phyloP scores from a whole-genome alignment of 768 basidiomycete genomes.

The Termitomyces sp. region DNA sequence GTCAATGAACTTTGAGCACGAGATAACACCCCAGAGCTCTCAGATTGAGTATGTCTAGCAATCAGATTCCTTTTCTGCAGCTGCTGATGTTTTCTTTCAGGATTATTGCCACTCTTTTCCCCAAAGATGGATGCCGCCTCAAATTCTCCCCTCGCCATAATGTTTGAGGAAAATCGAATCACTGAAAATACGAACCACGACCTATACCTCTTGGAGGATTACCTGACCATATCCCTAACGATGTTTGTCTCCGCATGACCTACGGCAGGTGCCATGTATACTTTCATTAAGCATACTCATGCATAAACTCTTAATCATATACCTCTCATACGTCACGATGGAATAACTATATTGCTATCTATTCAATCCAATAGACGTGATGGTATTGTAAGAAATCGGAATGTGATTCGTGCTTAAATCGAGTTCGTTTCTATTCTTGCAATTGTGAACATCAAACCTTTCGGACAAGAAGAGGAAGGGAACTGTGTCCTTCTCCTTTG shows the following conservation, averaged over 20 bases:
- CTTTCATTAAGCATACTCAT: not conserved
- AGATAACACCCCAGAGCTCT: constrained; percentile 71
- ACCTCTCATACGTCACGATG: constrained; percentile 1
- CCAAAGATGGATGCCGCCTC: constrained; percentile 85
- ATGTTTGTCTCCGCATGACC: not conserved
- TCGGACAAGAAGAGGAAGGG: constrained; percentile 51
- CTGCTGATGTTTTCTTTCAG: constrained; percentile 29
- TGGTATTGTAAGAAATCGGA: not conserved
- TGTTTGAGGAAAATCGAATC: not conserved
- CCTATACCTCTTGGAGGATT: not conserved
- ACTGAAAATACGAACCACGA: not conserved
- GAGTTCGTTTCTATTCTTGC: not conserved
- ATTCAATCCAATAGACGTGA: not conserved
- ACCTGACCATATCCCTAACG: not conserved
- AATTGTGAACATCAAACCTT: constrained; percentile 23
- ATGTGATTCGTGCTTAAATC: not conserved
- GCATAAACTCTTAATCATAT: constrained; percentile 5
- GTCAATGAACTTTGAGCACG: constrained; percentile 85
- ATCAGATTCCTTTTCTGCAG: not conserved
- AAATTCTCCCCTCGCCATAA: constrained; percentile 64
- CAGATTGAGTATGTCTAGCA: constrained; percentile 68
- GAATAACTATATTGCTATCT: not conserved
- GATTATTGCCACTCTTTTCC: constrained; percentile 97
- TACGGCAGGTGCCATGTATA: not conserved
- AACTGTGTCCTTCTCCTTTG: constrained; percentile 48